Evolutionary conservation across 1,284 basidiomycete species (phyloP), one percentile per base, ranked within the genome.

Genomic region (Agroathelia rolfsii): DNA sequence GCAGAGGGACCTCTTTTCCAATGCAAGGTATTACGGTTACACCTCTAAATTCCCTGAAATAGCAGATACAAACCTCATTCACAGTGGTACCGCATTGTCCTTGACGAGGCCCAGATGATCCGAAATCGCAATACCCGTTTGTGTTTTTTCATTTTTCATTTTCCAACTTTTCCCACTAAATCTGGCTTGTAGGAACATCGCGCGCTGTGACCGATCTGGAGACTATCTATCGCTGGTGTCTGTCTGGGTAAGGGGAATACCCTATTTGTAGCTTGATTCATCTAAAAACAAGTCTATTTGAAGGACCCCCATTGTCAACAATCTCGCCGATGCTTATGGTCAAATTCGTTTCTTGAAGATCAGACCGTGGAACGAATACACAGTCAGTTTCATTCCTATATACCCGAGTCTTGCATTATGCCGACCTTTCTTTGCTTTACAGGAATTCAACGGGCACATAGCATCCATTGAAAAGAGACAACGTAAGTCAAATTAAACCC

Each of bases 41-140:
- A 52, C 44, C 2, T 29, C 18, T 41, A 21, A 21, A 2, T 30
- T 14, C 24, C 11, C 25, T 40, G 16, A 28, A 22, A 30, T 25
- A 13, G 26, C 17, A 18, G 18, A 17, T 18, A 18, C 24, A 36
- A 11, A 23, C 27, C 74, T 3, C 58, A 61, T 20, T 62, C 62
- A 25, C 64, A 62, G 28, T 82, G 76, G 56, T 74, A 66, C 45
- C 66, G 78, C 5, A 68, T 72, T 8, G 58, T 82, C 37, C 64
- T 74, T 3, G 78, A 82, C 40, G 78, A 82, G 49, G 76, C 78
- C 0, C 77, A 82, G 44, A 76, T 74, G 45, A 76, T 80, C 40
- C 64, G 77, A 16, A 81, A 78, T 44, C 62, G 76, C n/a, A 18
- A 24, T 19, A 8, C 5, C 21, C 11, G 17, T 28, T 30, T 6